Percentiles rank a stretch among this genome's conserved stretches.
Conservation (phyloP, 208 protist species). For the Leishmania gerbilli region DNA sequence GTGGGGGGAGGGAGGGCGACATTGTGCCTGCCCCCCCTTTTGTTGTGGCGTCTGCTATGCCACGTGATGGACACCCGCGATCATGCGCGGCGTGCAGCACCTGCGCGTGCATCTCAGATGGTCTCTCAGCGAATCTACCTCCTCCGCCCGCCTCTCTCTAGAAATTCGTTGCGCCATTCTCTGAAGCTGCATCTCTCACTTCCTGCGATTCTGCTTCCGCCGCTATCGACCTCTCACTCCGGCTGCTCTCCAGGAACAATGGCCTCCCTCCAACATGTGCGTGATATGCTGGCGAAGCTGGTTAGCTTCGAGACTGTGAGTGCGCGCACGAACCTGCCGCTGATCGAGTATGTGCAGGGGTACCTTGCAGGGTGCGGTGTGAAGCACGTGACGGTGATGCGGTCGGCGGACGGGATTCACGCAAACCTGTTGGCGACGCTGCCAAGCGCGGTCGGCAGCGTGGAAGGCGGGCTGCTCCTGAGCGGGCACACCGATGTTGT, state of each 20-base stretch:
- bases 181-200: neutral
- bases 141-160: neutral
- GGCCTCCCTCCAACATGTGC: conserved; percentile 24
- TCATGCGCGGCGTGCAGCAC: neutral
- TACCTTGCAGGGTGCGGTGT: conserved; percentile 39
- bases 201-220: neutral
- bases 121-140: neutral
- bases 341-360: conserved; percentile 45
- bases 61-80: neutral
- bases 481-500: conserved; percentile 79
- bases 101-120: neutral
- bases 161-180: too few species aligned
- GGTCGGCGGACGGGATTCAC: conserved; percentile 45
- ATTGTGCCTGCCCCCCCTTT: neutral
- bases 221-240: neutral
- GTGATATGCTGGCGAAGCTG: conserved; percentile 54
- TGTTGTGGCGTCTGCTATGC: neutral
- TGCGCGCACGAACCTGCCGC: conserved; percentile 43
- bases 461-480: conserved; percentile 65
- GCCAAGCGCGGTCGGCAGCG: conserved; percentile 43
- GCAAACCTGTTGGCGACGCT: conserved; percentile 70
- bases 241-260: neutral
- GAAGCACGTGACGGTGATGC: conserved; percentile 35
- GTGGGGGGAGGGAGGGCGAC: too few species aligned
- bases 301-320: conserved; percentile 66